Evolutionary conservation across 306 rosid genomes (phyloP), one percentile per base, ranked within the genome.

Genomic region (Sechiopsis laciniata): DNA sequence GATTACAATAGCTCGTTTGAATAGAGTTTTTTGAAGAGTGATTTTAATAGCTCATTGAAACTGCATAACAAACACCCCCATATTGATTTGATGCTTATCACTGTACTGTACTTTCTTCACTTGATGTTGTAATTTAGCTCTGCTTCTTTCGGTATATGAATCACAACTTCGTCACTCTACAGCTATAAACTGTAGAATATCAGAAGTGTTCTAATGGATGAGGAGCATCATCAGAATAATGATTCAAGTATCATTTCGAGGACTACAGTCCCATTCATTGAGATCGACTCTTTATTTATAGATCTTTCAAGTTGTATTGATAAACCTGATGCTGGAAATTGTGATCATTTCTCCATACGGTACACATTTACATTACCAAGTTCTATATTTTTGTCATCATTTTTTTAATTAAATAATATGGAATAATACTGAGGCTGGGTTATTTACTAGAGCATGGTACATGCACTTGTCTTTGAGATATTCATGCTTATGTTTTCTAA

Each of bases 311-410:
- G 82, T 75, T 75, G 85, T 21, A 71, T 69, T 75, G 85, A 62
- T 63, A 84, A 88, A 86, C 80, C 77, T 53, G 77, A 81, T 83
- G 85, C 66, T 16, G 88, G 78, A 42, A 89, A 85, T 79, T 90
- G 97, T 77, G 95, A 89, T 64, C 96, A 91, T 79, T 94, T 94
- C 79, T 86, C 96, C 1, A 90, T 94, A 65, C 96, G 99, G 99
- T 94, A 32, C 37, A 87, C 80, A 89, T 79, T 78, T 51, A 57
- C 37, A 37, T 75, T 67, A 6, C 48, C 35, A 15, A 51, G 58
- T 65, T 37, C 17, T 64, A 37, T 37, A 48, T 35, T 37, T 35
- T 54, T 54, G 10, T 54, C 2, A 35, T 68, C 56, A 37, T 16
- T 32, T 16, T 32, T 17, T 26, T 0, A 26, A 17, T 7, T n/a